phyloP scores from a whole-genome alignment of 306 rosid genomes.

The Begonia fuchsioides region DNA sequence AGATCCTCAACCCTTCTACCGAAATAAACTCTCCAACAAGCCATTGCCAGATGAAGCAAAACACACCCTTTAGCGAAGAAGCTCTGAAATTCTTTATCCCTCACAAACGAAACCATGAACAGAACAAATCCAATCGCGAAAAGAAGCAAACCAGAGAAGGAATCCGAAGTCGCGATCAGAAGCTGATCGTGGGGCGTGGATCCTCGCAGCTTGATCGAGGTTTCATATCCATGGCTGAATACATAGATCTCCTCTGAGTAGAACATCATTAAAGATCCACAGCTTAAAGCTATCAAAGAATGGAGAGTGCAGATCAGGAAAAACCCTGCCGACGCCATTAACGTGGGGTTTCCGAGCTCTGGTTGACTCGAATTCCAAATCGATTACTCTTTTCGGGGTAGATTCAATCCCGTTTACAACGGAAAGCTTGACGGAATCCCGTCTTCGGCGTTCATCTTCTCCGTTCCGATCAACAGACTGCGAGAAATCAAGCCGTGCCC shows the following conservation, averaged over 20 bases:
- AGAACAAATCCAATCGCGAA: slow-evolving; percentile 55
- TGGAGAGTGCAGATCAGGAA: slow-evolving; percentile 56
- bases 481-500: too few species aligned
- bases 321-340: slow-evolving; percentile 58
- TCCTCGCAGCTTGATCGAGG: slow-evolving; percentile 69
- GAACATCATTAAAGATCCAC: slow-evolving; percentile 73
- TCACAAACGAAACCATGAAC: slow-evolving; percentile 73
- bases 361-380: background rate
- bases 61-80: slow-evolving; percentile 87
- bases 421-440: too few species aligned
- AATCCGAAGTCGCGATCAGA: slow-evolving; percentile 57
- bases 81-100: slow-evolving; percentile 70
- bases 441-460: too few species aligned
- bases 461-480: too few species aligned
- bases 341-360: background rate
- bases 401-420: too few species aligned
- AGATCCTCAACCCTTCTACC: slow-evolving; percentile 51
- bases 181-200: slow-evolving; percentile 80
- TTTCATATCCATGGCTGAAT: slow-evolving; percentile 57
- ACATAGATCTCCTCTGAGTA: slow-evolving; percentile 42
- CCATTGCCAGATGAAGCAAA: slow-evolving; percentile 73
- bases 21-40: slow-evolving; percentile 68
- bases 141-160: slow-evolving; percentile 73
- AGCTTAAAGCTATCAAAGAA: slow-evolving; percentile 48
- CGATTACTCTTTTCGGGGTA: background rate